These are phyloP conservation scores for Serendipita indica DNA, from an alignment of 768 basidiomycete genomes.

Conservation along the genomic window DNA sequence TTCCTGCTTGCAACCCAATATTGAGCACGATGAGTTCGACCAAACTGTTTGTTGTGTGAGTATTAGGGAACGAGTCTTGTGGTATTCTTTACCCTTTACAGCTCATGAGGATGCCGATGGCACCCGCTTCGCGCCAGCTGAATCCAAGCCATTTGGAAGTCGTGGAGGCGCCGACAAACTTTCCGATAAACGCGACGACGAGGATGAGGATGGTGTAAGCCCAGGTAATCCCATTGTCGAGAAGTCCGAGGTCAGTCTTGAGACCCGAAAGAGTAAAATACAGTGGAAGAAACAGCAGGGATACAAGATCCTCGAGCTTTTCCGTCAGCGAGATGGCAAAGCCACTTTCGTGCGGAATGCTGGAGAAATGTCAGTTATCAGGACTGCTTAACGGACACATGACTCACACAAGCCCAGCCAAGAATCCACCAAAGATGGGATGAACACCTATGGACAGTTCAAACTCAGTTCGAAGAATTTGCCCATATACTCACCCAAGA, in stretches of 20 bases:
- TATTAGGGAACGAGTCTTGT: no score
- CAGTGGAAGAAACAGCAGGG: conserved; percentile 59
- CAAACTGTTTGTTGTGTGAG: no score
- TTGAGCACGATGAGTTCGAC: conserved; percentile 90
- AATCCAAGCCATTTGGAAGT: conserved; percentile 50
- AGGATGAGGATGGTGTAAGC: conserved; percentile 65
- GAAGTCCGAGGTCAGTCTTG: conserved; percentile 60
- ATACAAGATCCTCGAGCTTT: conserved; percentile 77
- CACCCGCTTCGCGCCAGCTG: conserved; percentile 58
- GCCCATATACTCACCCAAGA: conserved; percentile 55
- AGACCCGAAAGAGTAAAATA: conserved; percentile 74
- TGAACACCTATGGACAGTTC: conserved; percentile 17
- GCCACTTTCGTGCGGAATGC: conserved; percentile 71
- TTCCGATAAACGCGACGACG: conserved; percentile 59
- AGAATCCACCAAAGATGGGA: conserved; percentile 45
- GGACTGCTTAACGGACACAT: background rate
- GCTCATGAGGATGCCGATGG: conserved; percentile 78
- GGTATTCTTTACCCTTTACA: conserved; percentile 56
- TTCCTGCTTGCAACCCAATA: conserved; percentile 56
- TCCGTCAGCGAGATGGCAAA: conserved; percentile 68
- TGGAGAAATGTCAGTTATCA: conserved; percentile 17
- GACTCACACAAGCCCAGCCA: conserved; percentile 45
- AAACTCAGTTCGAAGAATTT: conserved; percentile 8
- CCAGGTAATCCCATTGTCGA: conserved; percentile 67
- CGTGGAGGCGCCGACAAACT: conserved; percentile 55